These are phyloP conservation scores for Mallotus japonicus DNA, from an alignment of 441 rosid species.

Conservation along the genomic window DNA sequence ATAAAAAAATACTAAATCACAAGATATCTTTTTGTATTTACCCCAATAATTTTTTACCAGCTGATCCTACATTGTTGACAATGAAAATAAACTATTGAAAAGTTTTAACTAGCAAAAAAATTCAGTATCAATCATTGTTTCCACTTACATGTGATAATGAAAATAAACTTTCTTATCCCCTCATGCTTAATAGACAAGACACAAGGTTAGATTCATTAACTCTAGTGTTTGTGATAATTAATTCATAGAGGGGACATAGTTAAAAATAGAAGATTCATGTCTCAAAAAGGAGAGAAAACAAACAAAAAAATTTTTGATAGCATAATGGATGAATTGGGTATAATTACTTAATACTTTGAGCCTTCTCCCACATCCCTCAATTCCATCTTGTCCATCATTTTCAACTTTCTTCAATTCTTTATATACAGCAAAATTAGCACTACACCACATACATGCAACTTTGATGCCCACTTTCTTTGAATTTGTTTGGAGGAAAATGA, in stretches of 20 bases:
- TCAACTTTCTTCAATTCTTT: background rate
- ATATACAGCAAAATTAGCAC: background rate
- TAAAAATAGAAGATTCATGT: constrained; percentile 12
- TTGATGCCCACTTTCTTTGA: constrained; percentile 14
- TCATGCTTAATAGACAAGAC: background rate
- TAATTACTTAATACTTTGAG: background rate
- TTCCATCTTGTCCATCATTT: constrained; percentile 4
- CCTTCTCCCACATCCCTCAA: background rate
- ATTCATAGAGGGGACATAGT: background rate
- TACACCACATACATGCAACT: background rate
- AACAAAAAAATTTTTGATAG: constrained; percentile 21
- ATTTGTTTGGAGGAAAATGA: background rate
- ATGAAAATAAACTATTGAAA: too few species aligned
- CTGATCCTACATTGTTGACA: too few species aligned
- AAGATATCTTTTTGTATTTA: too few species aligned
- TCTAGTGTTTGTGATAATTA: background rate
- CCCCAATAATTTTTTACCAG: too few species aligned
- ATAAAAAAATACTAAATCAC: too few species aligned
- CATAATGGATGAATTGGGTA: background rate
- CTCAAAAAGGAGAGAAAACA: constrained; percentile 25
- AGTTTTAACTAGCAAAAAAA: too few species aligned
- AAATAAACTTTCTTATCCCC: background rate
- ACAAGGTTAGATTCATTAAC: background rate
- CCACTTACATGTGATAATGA: background rate
- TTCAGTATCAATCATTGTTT: background rate